Conservation (phyloP, 305 asterid genomes). For the Coffea humblotiana region DNA sequence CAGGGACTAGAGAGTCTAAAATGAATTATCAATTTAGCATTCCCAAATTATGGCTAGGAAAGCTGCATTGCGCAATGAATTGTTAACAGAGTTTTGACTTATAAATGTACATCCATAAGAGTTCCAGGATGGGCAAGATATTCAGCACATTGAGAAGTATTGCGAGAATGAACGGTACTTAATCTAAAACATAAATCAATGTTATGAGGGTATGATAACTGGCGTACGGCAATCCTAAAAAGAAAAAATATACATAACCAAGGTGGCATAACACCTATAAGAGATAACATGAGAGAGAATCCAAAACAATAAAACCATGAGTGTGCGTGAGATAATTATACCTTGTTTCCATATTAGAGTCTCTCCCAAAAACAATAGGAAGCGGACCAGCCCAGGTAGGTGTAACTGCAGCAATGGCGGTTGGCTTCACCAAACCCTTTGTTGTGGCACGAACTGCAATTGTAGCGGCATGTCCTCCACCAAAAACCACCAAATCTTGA, state of each 20-base stretch:
- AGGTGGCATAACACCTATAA: neutral
- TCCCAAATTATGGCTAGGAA: neutral
- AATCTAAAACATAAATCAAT: neutral
- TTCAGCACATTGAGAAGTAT: neutral
- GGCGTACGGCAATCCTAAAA: neutral
- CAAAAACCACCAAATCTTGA: conserved; percentile 68
- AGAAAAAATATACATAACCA: neutral
- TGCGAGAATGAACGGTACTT: neutral
- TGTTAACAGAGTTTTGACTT: neutral
- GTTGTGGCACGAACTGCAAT: conserved; percentile 77
- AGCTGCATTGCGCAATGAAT: neutral
- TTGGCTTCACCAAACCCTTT: conserved; percentile 73
- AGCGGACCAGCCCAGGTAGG: conserved; percentile 99
- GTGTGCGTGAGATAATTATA: conserved; percentile 16
- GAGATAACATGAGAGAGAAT: conserved; percentile 1
- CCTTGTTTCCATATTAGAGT: conserved; percentile 89
- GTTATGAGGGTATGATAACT: neutral
- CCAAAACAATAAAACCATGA: neutral
- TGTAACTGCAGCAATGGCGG: conserved; percentile 88
- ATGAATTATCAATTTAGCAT: neutral
- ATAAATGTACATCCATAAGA: neutral
- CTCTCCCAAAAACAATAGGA: conserved; percentile 88
- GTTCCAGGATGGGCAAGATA: neutral
- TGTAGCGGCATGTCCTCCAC: conserved; percentile 99
- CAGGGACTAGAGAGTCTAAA: neutral